Evolutionary conservation across 2,329 filamentous ascomycete genomes (phyloP).

Genomic region (Lachnellula occidentalis): DNA sequence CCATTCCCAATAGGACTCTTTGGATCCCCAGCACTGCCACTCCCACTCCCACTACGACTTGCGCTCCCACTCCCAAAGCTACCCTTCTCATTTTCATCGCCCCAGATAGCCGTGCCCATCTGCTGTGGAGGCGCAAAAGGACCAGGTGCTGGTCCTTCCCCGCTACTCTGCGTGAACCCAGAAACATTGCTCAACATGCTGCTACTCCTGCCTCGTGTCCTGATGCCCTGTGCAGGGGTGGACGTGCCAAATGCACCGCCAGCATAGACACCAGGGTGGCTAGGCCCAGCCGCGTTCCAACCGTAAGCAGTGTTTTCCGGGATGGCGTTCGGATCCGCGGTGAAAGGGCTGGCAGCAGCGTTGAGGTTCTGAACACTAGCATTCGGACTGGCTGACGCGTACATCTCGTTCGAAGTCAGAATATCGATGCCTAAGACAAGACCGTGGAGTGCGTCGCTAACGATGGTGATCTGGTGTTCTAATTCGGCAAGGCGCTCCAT

Average conservation of each 20-base stretch:
- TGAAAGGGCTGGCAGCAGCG: constrained; percentile 1
- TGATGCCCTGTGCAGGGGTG: constrained; percentile 8
- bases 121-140: constrained; percentile 8
- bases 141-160: constrained; percentile 31
- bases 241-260: constrained; percentile 4
- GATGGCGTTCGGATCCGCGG: constrained; percentile 6
- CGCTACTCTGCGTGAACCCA: constrained; percentile 59
- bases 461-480: constrained; percentile 13
- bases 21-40: constrained; percentile 45
- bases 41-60: constrained; percentile 33
- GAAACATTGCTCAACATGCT: constrained; percentile 64
- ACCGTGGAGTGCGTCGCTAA: constrained; percentile 8
- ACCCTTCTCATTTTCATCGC: constrained; percentile 15
- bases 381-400: constrained; percentile 14
- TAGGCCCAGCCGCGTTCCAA: constrained; percentile 20
- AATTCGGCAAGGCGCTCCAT: constrained; percentile 19
- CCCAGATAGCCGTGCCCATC: constrained; percentile 12
- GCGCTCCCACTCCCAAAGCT: constrained; percentile 21
- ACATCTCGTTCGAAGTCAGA: constrained; percentile 12
- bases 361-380: constrained; percentile 19
- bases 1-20: constrained; percentile 40
- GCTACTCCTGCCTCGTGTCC: constrained; percentile 51
- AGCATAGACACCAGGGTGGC: constrained; percentile 7
- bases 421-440: constrained; percentile 8
- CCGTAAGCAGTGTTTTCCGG: constrained; percentile 17